A percentile compares a stretch with the other conserved stretches of the same genome.
phyloP scores from a whole-genome alignment of 2,329 filamentous ascomycete species.

The Xylariaceae sp. region DNA sequence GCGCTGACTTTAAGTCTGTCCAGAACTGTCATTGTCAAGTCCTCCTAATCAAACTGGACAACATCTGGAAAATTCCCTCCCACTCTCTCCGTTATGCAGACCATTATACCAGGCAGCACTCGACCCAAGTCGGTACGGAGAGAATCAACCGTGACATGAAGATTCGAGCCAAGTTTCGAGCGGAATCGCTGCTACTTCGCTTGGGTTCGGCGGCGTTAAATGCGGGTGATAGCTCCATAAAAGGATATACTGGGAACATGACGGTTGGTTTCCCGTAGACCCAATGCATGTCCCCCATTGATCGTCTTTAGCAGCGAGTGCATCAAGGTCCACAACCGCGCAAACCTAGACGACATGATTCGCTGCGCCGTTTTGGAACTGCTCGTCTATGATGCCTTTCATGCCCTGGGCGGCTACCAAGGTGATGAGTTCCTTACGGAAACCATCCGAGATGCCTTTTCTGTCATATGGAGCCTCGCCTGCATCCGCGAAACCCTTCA shows the following conservation, averaged over 20 bases:
- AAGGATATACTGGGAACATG: background rate
- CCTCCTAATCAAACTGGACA: background rate
- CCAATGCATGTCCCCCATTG: background rate
- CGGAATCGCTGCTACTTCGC: background rate
- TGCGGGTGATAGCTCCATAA: background rate
- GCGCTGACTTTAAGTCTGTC: background rate
- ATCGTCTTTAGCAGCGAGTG: background rate
- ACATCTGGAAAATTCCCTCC: background rate
- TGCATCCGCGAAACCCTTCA: conserved; percentile 24
- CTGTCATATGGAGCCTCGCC: conserved; percentile 24
- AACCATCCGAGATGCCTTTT: conserved; percentile 19
- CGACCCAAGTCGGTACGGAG: background rate
- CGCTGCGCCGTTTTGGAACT: conserved; percentile 3
- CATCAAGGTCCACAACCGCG: background rate
- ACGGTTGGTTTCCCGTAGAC: background rate
- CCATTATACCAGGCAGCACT: background rate
- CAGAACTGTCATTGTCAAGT: background rate
- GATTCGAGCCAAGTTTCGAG: background rate
- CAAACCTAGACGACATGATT: conserved; percentile 11
- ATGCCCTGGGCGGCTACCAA: conserved; percentile 15
- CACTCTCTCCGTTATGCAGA: background rate
- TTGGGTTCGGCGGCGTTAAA: background rate
- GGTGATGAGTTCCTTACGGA: conserved; percentile 10
- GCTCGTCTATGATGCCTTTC: conserved; percentile 18
- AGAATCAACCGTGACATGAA: background rate